Base-by-base conservation (phyloP, 441 rosid species). In the Euphorbia schlechtendalii region DNA sequence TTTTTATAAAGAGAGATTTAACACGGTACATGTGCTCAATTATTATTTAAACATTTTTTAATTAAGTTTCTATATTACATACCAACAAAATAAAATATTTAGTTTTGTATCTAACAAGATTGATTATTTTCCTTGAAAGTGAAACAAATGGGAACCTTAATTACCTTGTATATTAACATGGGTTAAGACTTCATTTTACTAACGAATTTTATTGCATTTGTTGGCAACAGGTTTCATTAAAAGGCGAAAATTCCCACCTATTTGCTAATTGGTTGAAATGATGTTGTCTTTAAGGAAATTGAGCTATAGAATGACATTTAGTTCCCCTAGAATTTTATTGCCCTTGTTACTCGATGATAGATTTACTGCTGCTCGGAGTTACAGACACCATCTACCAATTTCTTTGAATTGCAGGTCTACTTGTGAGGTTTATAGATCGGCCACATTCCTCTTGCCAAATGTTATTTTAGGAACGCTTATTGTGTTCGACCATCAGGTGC, bases 211-310 rank as follows among this genome's bases (percentile, higher is more conserved):
- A 43, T 43, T 43, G 18, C 27, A 8, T 21, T 51, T 51, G 3
- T 7, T 21, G 27, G 27, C 21, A 7, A 51, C 56, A 21, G 14
- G 56, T 20, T 51, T 51, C 2, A 5, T 8, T 20, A 51, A 51
- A 20, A 22, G 5, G 27, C 48, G 2, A 43, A 51, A 51, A 9
- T 20, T 9, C 24, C 49, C 59, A 5, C 51, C 20, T 45, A 59
- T 58, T 28, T 54, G 53, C 17, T 54, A 11, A 32, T 61, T 56
- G 56, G 45, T 0, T 36, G 51, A 32, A 34, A 11, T 17, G 63
- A 73, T 74, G 78, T 67, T 74, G 15, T 52, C 45, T 22, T 1
- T 69, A 38, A 77, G 76, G 76, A 81, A 65, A 68, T 61, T 75
- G 63, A 72, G 80, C 61, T 66, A 59, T 41, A 56, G 15, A 5